Evolutionary conservation across 192 early-diverging fungal genomes (phyloP), one percentile per base, ranked within the genome.

Genomic region (Coemansia sp.): DNA sequence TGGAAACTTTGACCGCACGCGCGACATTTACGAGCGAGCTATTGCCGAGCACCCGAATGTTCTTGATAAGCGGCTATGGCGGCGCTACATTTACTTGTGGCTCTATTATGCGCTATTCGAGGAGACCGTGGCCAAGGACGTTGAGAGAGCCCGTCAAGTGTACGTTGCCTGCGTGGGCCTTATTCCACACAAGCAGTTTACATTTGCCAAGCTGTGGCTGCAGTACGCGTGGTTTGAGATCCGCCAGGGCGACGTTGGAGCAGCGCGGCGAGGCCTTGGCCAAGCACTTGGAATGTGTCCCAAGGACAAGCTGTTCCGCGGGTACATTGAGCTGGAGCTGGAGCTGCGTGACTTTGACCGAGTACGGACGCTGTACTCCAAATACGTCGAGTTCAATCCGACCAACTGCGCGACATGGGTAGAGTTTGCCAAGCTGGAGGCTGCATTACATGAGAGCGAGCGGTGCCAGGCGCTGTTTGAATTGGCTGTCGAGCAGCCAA

Each of bases 51-150:
- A 92, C 12, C 98, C 98, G 1, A 86, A 87, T 1, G 88, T 94
- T 3, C 82, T 87, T 22, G 96, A 97, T 61, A 99, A 99, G 83
- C 87, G 93, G 52, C 91, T 92, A 49, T 99, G 98, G 98, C 84
- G 96, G 61, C 86, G 97, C 40, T 99, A 99, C 76, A 97, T 99
- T 29, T 99, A 98, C 81, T 70, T 99, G n/a, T 99, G 98, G 98
- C 91, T 99, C 38, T 93, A 92, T 69, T 99, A 98, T 67, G 98
- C 97, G 0, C 86, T 97, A 24, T 99, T 93, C 80, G 98, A 99
- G 81, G 98, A 99, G 74, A 79, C 90, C 27, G 87, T 89, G 7
- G 91, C 91, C 20, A 88, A 91, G 86, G 95, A 98, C 73, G 70
- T 85, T 40, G 92, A 92, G 11, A 83, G 96, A 0, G 89, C 98